Base-by-base conservation (phyloP, 2,329 filamentous ascomycete genomes). In the Sphaerulina vaccinii region DNA sequence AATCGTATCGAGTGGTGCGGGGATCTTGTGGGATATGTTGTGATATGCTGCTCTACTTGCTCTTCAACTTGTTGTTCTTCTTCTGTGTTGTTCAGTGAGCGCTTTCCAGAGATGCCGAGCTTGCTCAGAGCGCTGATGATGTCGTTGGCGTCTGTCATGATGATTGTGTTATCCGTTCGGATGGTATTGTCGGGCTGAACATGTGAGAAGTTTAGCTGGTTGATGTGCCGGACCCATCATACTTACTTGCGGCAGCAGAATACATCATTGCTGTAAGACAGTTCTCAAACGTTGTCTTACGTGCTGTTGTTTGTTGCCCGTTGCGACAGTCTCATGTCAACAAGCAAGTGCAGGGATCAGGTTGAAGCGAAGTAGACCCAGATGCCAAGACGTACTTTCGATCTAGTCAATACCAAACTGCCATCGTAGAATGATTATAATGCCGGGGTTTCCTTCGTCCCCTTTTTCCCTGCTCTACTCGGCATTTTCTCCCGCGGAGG, bases 1-100 rank as follows among this genome's bases (percentile, higher is more conserved):
- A 38, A 53, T 15, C 37, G 32, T 5, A 53, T 42, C 9, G 49
- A 44, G 24, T 53, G 51, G 16, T 53, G 51, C 15, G 51, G 45
- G 5, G 29, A 33, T 19, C 51, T 23, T 32, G 32, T 33, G 5
- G 51, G 45, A 27, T 23, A 43, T 13, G 44, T 38, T 22, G 46
- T 33, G 10, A 49, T 22, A 3, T 33, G 37, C n/a, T n/a, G n/a
- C n/a, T n/a, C n/a, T n/a, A n/a, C n/a, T n/a, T n/a, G n/a, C n/a
- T n/a, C n/a, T n/a, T n/a, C n/a, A 5, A 15, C 32, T 11, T 15
- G 32, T 18, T 49, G 46, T 33, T 49, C 24, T 11, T 33, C 19
- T 13, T 35, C 27, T 23, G 19, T 47, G 13, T 19, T 8, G 13
- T 18, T 22, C n/a, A n/a, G n/a, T 11, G 44, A 19, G n/a, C 16